phyloP scores from a whole-genome alignment of 2,329 filamentous ascomycete genomes.

The Mycosphaerella arachidis region DNA sequence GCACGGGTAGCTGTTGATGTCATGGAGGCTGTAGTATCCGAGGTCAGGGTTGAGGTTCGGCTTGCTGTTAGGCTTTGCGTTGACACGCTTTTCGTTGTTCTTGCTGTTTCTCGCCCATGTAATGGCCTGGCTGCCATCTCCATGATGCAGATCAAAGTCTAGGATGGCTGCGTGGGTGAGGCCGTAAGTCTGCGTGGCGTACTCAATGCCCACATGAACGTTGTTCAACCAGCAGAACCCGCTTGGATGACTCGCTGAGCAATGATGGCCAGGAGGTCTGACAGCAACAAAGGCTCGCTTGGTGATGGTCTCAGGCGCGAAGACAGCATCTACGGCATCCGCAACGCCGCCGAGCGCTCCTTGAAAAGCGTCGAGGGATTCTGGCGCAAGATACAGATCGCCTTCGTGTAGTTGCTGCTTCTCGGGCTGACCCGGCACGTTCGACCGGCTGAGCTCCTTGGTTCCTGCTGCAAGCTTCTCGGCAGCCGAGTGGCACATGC shows the following conservation, averaged over 20 bases:
- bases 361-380: constrained; percentile 82
- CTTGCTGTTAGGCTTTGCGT: constrained; percentile 28
- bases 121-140: constrained; percentile 92
- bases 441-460: constrained; percentile 66
- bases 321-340: constrained; percentile 84
- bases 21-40: constrained; percentile 93
- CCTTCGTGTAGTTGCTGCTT: constrained; percentile 73
- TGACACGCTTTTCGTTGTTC: constrained; percentile 40
- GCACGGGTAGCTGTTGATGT: constrained; percentile 98
- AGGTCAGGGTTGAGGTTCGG: constrained; percentile 47
- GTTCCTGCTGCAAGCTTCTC: constrained; percentile 69
- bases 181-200: constrained; percentile 76
- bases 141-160: constrained; percentile 88
- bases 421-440: constrained; percentile 35
- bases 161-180: constrained; percentile 91
- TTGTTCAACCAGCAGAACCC: constrained; percentile 99
- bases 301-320: constrained; percentile 46
- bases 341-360: constrained; percentile 89
- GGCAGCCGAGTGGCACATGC: constrained; percentile 78
- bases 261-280: constrained; percentile 91
- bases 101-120: constrained; percentile 84
- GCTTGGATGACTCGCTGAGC: constrained; percentile 80
- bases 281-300: constrained; percentile 80
- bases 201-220: constrained; percentile 92
- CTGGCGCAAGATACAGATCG: constrained; percentile 83